Evolutionary conservation across 2,329 filamentous ascomycete species (phyloP).

Genomic region (Albifimbria verrucaria): DNA sequence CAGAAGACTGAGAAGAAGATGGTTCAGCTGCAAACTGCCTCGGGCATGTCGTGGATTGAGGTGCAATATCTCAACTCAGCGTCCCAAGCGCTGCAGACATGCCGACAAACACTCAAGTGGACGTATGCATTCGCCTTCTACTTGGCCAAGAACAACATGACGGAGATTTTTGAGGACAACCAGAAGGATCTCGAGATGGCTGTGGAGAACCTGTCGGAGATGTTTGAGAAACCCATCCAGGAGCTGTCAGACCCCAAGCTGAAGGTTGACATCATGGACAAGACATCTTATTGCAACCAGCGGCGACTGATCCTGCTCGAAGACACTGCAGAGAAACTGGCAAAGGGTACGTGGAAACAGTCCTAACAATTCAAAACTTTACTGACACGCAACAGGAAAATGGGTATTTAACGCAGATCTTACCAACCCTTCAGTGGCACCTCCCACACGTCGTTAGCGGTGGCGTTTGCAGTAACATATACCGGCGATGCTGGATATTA

Average conservation of each 20-base stretch:
- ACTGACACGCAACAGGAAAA: constrained; percentile 34
- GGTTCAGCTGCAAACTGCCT: constrained; percentile 89
- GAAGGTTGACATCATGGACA: constrained; percentile 98
- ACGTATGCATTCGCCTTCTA: constrained; percentile 99
- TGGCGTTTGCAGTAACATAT: no score
- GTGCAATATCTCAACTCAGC: constrained; percentile 95
- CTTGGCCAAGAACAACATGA: constrained; percentile 90
- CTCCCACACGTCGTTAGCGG: constrained; percentile 19
- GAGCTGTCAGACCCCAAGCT: constrained; percentile 83
- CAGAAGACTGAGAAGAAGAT: constrained; percentile 99
- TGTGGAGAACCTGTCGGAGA: constrained; percentile 93
- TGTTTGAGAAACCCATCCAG: constrained; percentile 96
- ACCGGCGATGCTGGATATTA: no score
- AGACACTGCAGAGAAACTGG: constrained; percentile 89
- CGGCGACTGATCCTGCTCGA: constrained; percentile 84
- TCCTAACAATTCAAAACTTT: not conserved
- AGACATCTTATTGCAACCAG: constrained; percentile 95
- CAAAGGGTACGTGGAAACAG: constrained; percentile 62
- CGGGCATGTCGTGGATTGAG: constrained; percentile 98
- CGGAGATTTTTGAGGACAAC: constrained; percentile 97
- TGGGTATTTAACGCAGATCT: constrained; percentile 43
- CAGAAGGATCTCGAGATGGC: constrained; percentile 98
- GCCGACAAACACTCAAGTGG: constrained; percentile 98
- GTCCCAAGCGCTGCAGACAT: constrained; percentile 89
- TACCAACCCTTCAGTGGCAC: constrained; percentile 17